These are phyloP conservation scores for Kappamyces sp. DNA, from an alignment of 192 early-diverging fungal genomes.

Conservation along the genomic window DNA sequence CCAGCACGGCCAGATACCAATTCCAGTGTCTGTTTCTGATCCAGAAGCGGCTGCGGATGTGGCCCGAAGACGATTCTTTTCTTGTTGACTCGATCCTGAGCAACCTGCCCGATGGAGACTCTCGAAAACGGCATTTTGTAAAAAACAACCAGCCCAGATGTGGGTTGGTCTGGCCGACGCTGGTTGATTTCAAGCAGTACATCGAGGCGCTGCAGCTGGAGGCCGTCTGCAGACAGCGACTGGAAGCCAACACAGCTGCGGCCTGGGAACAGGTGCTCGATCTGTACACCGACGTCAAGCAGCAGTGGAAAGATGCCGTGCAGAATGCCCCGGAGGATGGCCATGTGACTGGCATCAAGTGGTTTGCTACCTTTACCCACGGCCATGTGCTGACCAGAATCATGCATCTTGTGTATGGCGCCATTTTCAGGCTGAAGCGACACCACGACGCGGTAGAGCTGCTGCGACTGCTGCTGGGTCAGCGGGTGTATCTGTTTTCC, in stretches of 20 bases:
- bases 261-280: slow-evolving; percentile 6
- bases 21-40: slow-evolving; percentile 15
- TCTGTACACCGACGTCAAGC: not conserved
- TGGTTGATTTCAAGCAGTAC: slow-evolving; percentile 22
- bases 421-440: slow-evolving; percentile 7
- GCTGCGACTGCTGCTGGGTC: slow-evolving; percentile 15
- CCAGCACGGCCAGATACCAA: not conserved
- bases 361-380: slow-evolving; percentile 27
- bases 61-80: slow-evolving; percentile 30
- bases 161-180: slow-evolving; percentile 31
- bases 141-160: slow-evolving; percentile 18
- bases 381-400: slow-evolving; percentile 29
- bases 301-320: slow-evolving; percentile 18
- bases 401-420: slow-evolving; percentile 9
- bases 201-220: slow-evolving; percentile 17
- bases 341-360: slow-evolving; percentile 39
- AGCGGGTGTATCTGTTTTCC: slow-evolving; percentile 16
- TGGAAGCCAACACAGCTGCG: slow-evolving; percentile 1
- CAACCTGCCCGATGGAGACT: slow-evolving; percentile 20
- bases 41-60: slow-evolving; percentile 3
- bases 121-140: slow-evolving; percentile 3
- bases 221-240: not conserved
- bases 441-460: slow-evolving; percentile 10
- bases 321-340: not conserved
- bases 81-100: slow-evolving; percentile 33